A percentile compares a stretch with the other conserved stretches of the same genome.
Conservation (phyloP, 257 asterid genomes). For the Fraxinus pennsylvanica region DNA sequence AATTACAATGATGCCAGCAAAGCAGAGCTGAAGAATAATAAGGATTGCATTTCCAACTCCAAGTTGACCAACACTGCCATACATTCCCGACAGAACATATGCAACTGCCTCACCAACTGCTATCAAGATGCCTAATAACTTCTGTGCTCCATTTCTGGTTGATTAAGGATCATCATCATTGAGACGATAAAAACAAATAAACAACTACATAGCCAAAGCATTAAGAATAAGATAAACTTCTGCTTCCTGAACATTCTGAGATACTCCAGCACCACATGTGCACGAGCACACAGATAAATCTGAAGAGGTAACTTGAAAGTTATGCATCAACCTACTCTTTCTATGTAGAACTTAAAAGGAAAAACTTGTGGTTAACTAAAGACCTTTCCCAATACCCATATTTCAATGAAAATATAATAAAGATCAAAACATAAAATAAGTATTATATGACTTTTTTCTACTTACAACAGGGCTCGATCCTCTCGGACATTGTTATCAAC, state of each 20-base stretch:
- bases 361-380: neutral
- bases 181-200: neutral
- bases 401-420: neutral
- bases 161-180: neutral
- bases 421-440: neutral
- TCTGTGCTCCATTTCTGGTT: slow-evolving; percentile 40
- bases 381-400: neutral
- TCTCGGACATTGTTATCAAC: slow-evolving; percentile 44
- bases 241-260: neutral
- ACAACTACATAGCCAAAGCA: neutral
- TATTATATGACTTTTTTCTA: neutral
- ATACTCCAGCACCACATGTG: neutral
- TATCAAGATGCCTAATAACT: slow-evolving; percentile 39
- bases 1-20: slow-evolving; percentile 40
- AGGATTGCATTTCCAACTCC: slow-evolving; percentile 45
- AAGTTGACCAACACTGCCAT: slow-evolving; percentile 40
- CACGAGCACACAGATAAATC: neutral
- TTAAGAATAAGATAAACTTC: neutral
- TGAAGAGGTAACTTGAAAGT: neutral
- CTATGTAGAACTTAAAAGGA: neutral
- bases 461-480: slow-evolving; percentile 43
- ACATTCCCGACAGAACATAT: slow-evolving; percentile 42
- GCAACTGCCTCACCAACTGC: slow-evolving; percentile 48
- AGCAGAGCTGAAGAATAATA: slow-evolving; percentile 39
- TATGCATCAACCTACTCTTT: neutral